Percentiles rank a stretch among this genome's conserved stretches.
Conservation (phyloP, 2,329 filamentous ascomycete species). For the Aspergillus fijiensis region DNA sequence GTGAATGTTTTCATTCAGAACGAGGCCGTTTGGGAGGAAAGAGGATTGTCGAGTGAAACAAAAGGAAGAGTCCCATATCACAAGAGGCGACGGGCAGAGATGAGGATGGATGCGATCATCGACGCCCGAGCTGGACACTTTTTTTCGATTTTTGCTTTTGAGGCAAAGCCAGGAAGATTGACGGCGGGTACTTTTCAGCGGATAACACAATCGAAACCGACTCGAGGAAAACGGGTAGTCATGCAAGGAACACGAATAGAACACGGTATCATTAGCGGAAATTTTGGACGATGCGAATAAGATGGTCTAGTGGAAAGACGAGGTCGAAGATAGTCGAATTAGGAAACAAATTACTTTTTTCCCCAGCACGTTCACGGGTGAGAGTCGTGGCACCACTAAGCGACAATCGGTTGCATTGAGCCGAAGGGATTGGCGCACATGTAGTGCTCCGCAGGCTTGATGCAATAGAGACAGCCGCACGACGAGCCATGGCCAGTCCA, state of each 20-base stretch:
- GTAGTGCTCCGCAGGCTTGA: slow-evolving; percentile 52
- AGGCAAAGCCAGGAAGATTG: slow-evolving; percentile 28
- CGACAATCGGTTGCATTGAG: slow-evolving; percentile 47
- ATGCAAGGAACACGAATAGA: slow-evolving; percentile 24
- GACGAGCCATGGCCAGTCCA: slow-evolving; percentile 50
- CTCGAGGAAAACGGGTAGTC: slow-evolving; percentile 29
- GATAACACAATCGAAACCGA: slow-evolving; percentile 34
- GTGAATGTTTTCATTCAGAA: slow-evolving; percentile 7
- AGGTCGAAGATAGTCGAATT: slow-evolving; percentile 19
- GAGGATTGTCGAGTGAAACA: slow-evolving; percentile 2
- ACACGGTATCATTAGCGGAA: slow-evolving; percentile 33
- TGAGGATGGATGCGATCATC: slow-evolving; percentile 14
- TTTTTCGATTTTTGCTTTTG: slow-evolving; percentile 34
- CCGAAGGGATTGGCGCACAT: slow-evolving; percentile 46
- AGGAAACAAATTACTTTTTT: slow-evolving; percentile 8
- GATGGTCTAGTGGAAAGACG: slow-evolving; percentile 17
- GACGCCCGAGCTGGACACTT: slow-evolving; percentile 25
- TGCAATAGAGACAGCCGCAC: slow-evolving; percentile 51
- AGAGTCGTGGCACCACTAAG: slow-evolving; percentile 17
- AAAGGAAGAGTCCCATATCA: slow-evolving; percentile 18
- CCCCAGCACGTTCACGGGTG: background rate
- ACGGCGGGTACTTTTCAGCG: slow-evolving; percentile 35
- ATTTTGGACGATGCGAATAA: slow-evolving; percentile 28
- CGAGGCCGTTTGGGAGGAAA: slow-evolving; percentile 20
- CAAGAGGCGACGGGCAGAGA: slow-evolving; percentile 5